A percentile compares a stretch with the other conserved stretches of the same genome.
phyloP scores from a whole-genome alignment of 1,284 basidiomycete genomes.

The Rhodotorula glutinis region DNA sequence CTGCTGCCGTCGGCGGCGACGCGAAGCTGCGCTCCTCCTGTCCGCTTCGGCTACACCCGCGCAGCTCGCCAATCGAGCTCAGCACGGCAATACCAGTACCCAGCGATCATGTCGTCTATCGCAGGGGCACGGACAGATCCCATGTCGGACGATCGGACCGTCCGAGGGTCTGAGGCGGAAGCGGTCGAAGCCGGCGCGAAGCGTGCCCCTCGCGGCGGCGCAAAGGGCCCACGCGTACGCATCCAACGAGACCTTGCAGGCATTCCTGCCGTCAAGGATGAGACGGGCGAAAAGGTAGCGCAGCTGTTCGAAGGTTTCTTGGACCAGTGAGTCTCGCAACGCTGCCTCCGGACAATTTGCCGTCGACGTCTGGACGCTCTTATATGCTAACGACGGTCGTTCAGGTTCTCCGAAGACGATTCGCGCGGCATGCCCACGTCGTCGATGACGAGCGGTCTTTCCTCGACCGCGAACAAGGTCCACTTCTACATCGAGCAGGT shows the following conservation, averaged over 20 bases:
- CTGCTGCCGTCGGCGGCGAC: no score
- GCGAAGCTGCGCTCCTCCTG: no score
- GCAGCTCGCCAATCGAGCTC: no score
- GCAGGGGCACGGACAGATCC: slow-evolving; percentile 11
- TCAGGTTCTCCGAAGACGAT: slow-evolving; percentile 76
- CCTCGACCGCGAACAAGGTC: slow-evolving; percentile 40
- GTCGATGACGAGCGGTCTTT: slow-evolving; percentile 55
- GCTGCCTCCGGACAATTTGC: not conserved
- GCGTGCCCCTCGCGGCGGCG: slow-evolving; percentile 7
- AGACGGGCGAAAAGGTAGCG: slow-evolving; percentile 86
- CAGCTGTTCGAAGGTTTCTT: slow-evolving; percentile 88
- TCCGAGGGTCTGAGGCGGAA: slow-evolving; percentile 22
- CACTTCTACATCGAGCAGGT: slow-evolving; percentile 55
- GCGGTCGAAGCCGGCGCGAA: slow-evolving; percentile 16
- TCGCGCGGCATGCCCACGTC: slow-evolving; percentile 61
- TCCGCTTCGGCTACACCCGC: no score
- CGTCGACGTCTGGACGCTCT: not conserved
- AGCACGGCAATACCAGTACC: no score
- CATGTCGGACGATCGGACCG: slow-evolving; percentile 24
- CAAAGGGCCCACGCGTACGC: slow-evolving; percentile 18
- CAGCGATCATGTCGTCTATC: slow-evolving; percentile 6
- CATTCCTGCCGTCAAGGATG: slow-evolving; percentile 72
- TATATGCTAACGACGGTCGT: not conserved
- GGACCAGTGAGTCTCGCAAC: slow-evolving; percentile 63
- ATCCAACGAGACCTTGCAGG: slow-evolving; percentile 32